phyloP scores from a whole-genome alignment of 305 asterid genomes.

The Fraxinus nigra region DNA sequence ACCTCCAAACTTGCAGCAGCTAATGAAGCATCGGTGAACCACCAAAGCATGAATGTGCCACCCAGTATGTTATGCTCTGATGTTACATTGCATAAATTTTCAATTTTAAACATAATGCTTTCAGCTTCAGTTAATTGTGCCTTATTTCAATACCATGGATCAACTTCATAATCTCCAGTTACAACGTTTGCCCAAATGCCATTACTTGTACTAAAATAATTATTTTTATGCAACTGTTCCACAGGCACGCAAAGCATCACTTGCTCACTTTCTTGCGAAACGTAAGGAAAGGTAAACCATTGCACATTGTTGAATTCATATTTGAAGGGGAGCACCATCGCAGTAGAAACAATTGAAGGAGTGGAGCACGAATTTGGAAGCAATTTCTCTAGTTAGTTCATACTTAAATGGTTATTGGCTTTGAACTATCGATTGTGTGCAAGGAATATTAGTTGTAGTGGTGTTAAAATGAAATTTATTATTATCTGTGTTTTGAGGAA shows the following conservation, averaged over 20 bases:
- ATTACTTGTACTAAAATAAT: neutral
- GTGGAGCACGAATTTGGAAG: no score
- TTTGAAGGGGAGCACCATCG: no score
- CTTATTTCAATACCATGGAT: neutral
- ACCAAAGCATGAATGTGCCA: slow-evolving; percentile 27
- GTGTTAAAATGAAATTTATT: no score
- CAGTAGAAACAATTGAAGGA: no score
- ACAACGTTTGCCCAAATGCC: neutral
- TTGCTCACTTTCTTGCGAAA: slow-evolving; percentile 75
- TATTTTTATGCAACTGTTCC: slow-evolving; percentile 58
- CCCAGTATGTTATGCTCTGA: slow-evolving; percentile 37
- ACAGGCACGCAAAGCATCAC: slow-evolving; percentile 77
- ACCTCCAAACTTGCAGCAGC: slow-evolving; percentile 35
- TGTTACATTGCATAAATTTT: neutral
- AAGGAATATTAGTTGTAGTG: no score
- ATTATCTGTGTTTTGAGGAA: no score
- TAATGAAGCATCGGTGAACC: slow-evolving; percentile 28
- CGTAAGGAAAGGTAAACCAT: slow-evolving; percentile 67
- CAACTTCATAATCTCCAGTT: neutral
- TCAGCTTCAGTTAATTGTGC: neutral
- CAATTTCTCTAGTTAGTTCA: no score
- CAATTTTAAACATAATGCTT: neutral
- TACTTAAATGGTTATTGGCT: no score
- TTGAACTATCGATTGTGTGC: no score
- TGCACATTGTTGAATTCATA: neutral